Evolutionary conservation across 2,329 filamentous ascomycete species (phyloP), one percentile per base, ranked within the genome.

Genomic region (Aspergillus sp.): DNA sequence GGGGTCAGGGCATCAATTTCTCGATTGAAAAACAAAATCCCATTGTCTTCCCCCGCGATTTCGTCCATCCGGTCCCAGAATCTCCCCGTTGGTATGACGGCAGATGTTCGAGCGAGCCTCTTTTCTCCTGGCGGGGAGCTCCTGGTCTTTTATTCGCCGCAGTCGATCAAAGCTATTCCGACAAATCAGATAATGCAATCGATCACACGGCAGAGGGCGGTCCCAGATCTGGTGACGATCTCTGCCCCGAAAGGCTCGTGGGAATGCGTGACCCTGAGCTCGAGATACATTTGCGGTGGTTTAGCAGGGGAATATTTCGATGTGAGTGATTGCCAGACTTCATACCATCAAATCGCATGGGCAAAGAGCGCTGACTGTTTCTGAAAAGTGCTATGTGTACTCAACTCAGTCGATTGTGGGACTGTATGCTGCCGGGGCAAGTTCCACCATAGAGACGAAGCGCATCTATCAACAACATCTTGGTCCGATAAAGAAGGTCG

Each of bases 241-340:
- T n/a, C 14, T 3, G 36, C 45, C 5, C n/a, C 31, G 4, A 47
- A 38, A 17, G 11, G 21, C 14, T 38, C 43, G 7, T 51, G 49
- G 14, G 52, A 55, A 17, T 59, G 50, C n/a, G 47, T 55, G 19
- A 45, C 55, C 14, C 44, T 53, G 14, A 59, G 57, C 40, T 54
- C 57, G 2, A 47, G 34, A 5, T 53, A 45, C 21, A 36, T 59
- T 4, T 57, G 57, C 29, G 52, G n/a, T 11, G 34, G 50, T 5
- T 31, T 51, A 1, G 36, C 47, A n/a, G 50, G 25, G 0, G 21
- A 41, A 10, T 48, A 16, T n/a, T 59, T 59, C 31, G 44, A 54
- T 43, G 57, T 59, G 47, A 6, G 19, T 23, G 9, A 11, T 16
- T 11, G 13, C 16, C 3, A 11, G 13, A 36, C 23, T 6, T 25